Conservation (phyloP, 306 rosid species). For the Cucumis melo region DNA sequence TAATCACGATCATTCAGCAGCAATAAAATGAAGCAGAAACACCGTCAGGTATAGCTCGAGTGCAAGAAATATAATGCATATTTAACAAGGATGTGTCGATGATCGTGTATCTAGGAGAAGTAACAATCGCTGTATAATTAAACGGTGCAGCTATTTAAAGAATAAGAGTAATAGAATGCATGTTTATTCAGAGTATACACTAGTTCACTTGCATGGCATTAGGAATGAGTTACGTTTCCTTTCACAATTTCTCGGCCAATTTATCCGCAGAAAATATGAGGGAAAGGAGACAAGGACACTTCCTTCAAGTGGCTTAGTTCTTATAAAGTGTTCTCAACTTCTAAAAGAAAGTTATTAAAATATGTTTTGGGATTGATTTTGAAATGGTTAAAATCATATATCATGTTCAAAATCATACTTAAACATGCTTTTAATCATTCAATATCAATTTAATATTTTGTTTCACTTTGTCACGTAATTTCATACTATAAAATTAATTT, state of each 20-base stretch:
- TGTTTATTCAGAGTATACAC: background rate
- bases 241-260: background rate
- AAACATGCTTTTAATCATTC: too few species aligned
- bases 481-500: too few species aligned
- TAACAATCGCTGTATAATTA: background rate
- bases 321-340: background rate
- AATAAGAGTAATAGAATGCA: background rate
- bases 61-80: background rate
- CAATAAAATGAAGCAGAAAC: conserved; percentile 7
- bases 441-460: too few species aligned
- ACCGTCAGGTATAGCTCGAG: background rate
- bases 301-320: background rate
- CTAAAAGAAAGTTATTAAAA: background rate
- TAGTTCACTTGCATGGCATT: background rate
- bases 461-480: too few species aligned
- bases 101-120: background rate
- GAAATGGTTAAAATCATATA: too few species aligned
- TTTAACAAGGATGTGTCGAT: background rate
- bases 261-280: background rate
- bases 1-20: conserved; percentile 6
- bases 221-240: background rate
- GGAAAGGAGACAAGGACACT: background rate
- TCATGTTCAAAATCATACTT: too few species aligned
- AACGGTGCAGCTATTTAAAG: background rate
- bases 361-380: too few species aligned